Base-by-base conservation (phyloP, 768 basidiomycete genomes). In the Termitomyces sp. region DNA sequence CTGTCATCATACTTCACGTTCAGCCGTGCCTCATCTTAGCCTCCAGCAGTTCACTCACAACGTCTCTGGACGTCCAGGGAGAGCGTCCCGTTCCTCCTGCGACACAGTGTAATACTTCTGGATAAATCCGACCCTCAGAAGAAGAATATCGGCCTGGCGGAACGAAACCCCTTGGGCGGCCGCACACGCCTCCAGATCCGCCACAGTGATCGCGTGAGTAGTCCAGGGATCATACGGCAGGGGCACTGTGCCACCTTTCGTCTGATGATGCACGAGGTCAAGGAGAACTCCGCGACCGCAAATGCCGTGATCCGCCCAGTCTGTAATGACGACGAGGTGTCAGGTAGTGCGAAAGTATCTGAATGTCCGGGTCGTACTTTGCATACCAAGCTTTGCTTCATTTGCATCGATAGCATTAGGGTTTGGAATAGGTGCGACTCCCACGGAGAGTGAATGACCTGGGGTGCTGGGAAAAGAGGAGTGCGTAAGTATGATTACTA, bases 231-330 rank as follows among this genome's bases (percentile, higher is more conserved):
- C 80, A 61, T 85, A 87, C 0, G 84, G 85, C 2, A 85, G 68
- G 5, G 66, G 58, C 3, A 62, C 66, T 7, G 54, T 57, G 15
- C 72, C 67, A 3, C 68, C 66, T 9, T 74, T 73, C 1, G 77
- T 80, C 57, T 80, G 78, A 68, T 79, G 81, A 12, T 74, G 68
- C 54, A 87, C 83, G 34, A 87, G 68, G 69, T 89, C 86, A 34
- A 88, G 77, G 22, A 88, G 70, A 48, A 88, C 83, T 20, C 85
- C 87, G 2, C 87, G 80, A 1, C 86, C 85, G 53, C 83, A 84
- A 44, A 87, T 86, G 0, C 87, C 86, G 63, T 87, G 87, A 20
- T 77, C 77, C 1, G 87, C 83, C 86, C 85, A 88, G 65, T 87
- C 87, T 87, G 56, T 26, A 18, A 51, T 34, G 22, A 22, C 15